Evolutionary conservation across 495 filamentous ascomycete species (phyloP), one percentile per base, ranked within the genome.

Genomic region (Paragyromitra xinjiangensis): DNA sequence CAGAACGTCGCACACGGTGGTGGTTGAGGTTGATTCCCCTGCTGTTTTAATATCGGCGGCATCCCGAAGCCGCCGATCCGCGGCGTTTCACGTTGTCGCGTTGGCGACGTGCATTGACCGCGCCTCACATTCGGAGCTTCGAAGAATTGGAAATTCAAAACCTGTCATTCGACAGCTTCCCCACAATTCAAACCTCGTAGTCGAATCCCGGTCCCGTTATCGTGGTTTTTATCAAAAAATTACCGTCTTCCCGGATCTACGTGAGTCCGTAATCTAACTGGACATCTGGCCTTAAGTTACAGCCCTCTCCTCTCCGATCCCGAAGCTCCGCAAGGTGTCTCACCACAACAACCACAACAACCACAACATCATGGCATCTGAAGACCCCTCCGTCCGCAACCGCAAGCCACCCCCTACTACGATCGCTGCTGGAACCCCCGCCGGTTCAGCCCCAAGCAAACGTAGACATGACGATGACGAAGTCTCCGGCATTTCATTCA

Each of bases 401-500:
- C 81, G 69, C 24, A 73, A 77, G 42, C 51, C 72, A 6, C 58
- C 70, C 48, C 56, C 51, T 8, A 69, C 73, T 3, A 3, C 59
- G 14, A 37, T 44, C 65, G 3, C 75, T 9, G 3, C 73, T 9
- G 8, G 42, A 29, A 65, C 24, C 34, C 56, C 45, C 7, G 71
- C 75, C 72, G 56, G 70, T 61, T 66, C 77, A 68, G 19, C 80
- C 16, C 77, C 82, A 44, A 77, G 85, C 58, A 82, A 84, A n/a
- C 80, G 85, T 29, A 82, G 84, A 56, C 85, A 87, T 42, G 83
- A 85, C 12, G 83, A 86, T 71, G 78, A 69, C 2, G 81, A 83
- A 56, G 56, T 7, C 11, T 59, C 44, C 61, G 82, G 82, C 44
- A 87, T 91, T 83, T 86, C 88, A 69, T 82, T 90, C 65, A 69